Evolutionary conservation across 352 stramenopile genomes (phyloP).

Genomic region (Phytophthora rubi): DNA sequence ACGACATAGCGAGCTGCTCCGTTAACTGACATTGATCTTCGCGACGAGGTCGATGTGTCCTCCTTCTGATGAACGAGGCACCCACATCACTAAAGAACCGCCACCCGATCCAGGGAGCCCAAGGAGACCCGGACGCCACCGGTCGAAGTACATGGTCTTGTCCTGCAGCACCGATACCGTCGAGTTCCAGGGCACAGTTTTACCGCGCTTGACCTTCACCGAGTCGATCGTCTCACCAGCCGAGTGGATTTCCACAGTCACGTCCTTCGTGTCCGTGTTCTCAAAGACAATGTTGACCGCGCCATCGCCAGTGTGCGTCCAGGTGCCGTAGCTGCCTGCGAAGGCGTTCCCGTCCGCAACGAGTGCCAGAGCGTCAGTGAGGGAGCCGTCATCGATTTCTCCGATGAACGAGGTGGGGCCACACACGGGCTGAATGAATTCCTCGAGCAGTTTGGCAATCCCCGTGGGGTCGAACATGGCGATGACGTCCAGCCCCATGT

Average conservation of each 20-base stretch:
- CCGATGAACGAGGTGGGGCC: constrained; percentile 53
- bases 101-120: constrained; percentile 48
- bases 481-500: constrained; percentile 57
- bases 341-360: constrained; percentile 48
- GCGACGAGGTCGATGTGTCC: constrained; percentile 47
- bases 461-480: constrained; percentile 63
- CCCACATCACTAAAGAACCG: constrained; percentile 53
- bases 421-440: constrained; percentile 67
- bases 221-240: constrained; percentile 42
- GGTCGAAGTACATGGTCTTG: constrained; percentile 64
- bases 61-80: constrained; percentile 35
- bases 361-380: constrained; percentile 46
- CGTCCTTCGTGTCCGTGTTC: constrained; percentile 46
- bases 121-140: constrained; percentile 50
- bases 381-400: constrained; percentile 54
- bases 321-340: constrained; percentile 38
- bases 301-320: constrained; percentile 45
- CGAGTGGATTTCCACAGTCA: constrained; percentile 52
- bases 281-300: constrained; percentile 47
- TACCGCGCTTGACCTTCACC: constrained; percentile 42
- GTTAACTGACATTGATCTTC: constrained; percentile 57
- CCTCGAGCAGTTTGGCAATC: constrained; percentile 47
- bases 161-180: constrained; percentile 45
- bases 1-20: background rate
- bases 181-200: constrained; percentile 46